Percentiles rank a stretch among this genome's conserved stretches.
phyloP scores from a whole-genome alignment of 1,139 yeast genomes.

The Nakaseomyces uthaithaninus region DNA sequence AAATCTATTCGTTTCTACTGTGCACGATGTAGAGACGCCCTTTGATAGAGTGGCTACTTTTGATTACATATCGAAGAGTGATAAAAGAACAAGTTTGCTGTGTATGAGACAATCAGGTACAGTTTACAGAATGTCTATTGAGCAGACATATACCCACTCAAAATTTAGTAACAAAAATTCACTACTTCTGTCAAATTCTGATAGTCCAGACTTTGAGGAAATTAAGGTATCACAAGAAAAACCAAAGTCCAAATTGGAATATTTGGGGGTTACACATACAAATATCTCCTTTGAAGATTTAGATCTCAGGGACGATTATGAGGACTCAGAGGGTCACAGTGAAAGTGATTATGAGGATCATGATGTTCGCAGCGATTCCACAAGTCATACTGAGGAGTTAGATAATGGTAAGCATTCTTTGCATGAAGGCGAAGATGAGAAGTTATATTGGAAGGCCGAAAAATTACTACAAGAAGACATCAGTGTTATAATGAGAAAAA shows the following conservation, averaged over 20 bases:
- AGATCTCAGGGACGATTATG: conserved; percentile 26
- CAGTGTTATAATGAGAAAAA: conserved; percentile 53
- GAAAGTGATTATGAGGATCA: conserved; percentile 20
- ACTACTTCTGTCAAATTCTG: conserved; percentile 58
- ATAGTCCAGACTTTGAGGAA: conserved; percentile 30
- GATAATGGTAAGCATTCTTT: conserved; percentile 20
- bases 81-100: conserved; percentile 43
- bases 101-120: conserved; percentile 90
- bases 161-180: conserved; percentile 68
- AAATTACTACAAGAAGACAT: conserved; percentile 51
- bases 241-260: conserved; percentile 30
- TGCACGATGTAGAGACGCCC: conserved; percentile 66
- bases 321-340: conserved; percentile 13
- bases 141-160: conserved; percentile 57
- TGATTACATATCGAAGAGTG: conserved; percentile 64
- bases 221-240: conserved; percentile 32
- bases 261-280: conserved; percentile 17
- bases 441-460: conserved; percentile 30
- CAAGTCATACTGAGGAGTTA: conserved; percentile 5
- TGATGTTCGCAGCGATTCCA: conserved; percentile 28
- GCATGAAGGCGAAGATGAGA: conserved; percentile 20
- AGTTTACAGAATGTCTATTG: conserved; percentile 69
- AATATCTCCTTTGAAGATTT: conserved; percentile 30
- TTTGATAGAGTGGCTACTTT: conserved; percentile 77
- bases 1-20: conserved; percentile 65